Base-by-base conservation (phyloP, 176 grass and related monocot species). In the Chrysopogon serrulatus region DNA sequence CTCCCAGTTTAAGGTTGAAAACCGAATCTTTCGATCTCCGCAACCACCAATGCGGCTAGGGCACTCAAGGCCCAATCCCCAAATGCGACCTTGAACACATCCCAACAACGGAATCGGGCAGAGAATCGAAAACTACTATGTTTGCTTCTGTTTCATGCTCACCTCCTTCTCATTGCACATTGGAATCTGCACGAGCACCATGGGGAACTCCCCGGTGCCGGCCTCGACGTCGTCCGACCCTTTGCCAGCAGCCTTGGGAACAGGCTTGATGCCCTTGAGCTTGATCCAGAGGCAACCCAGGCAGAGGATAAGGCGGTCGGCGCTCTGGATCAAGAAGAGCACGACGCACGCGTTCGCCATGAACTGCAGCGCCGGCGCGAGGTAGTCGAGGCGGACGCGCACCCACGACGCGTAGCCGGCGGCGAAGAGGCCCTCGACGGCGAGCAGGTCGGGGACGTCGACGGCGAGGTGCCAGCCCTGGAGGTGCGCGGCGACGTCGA, bases 131-230 rank as follows among this genome's bases (percentile, higher is more conserved):
- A 54, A 30, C 49, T n/a, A n/a, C n/a, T 71, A 19, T 39, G 36
- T 83, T 42, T 10, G 23, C 28, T 81, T 70, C 73, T 26, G n/a
- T 59, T 63, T 62, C 73, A 51, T 65, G 48, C 65, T 91, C 86
- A 98, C 95, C 95, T 98, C 95, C 67, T 83, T 93, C 84, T 98
- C 95, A 73, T 98, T 98, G 88, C 91, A 93, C 91, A 98, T 98
- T 36, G 95, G 95, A 88, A 98, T 95, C 89, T 98, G 95, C 74
- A 98, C 87, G 43, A 98, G 86, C 74, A 98, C 95, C 95, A 98
- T 98, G 0, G 95, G 92, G 60, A 91, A 93, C 6, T 90, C 87
- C 24, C 23, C 80, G 39, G 59, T 35, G 44, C 51, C 81, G n/a
- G 67, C 65, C 32, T 86, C 86, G 47, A 89, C 87, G 63, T 94